Conservation (phyloP, 495 filamentous ascomycete species). For the Paragyromitra xinjiangensis region DNA sequence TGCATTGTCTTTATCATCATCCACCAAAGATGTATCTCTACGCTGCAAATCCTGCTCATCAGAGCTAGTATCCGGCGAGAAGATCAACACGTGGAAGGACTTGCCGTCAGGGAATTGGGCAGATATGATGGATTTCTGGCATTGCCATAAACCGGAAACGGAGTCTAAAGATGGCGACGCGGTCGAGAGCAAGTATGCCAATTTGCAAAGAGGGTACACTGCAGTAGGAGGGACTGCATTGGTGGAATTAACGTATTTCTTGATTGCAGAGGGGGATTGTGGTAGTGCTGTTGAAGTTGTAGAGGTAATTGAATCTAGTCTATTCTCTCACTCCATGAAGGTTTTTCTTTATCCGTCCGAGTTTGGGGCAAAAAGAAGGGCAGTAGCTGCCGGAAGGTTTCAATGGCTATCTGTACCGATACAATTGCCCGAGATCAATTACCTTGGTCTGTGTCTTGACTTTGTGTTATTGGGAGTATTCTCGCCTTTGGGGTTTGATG, state of each 20-base stretch:
- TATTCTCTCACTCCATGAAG: constrained; percentile 48
- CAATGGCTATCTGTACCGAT: constrained; percentile 80
- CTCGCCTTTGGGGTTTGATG: constrained; percentile 53
- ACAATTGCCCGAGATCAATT: constrained; percentile 85
- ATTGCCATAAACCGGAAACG: constrained; percentile 88
- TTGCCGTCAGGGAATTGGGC: constrained; percentile 97
- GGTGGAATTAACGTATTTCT: constrained; percentile 79
- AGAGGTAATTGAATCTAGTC: constrained; percentile 65
- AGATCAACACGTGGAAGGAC: constrained; percentile 81
- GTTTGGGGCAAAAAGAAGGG: constrained; percentile 86
- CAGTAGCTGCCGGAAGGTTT: constrained; percentile 65
- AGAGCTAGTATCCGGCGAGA: constrained; percentile 61
- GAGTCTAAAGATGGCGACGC: constrained; percentile 57
- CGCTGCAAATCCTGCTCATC: constrained; percentile 70
- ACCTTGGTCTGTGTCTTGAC: constrained; percentile 53
- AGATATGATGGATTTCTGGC: constrained; percentile 99
- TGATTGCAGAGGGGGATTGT: constrained; percentile 74
- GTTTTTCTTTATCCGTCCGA: constrained; percentile 29
- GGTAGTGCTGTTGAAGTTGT: constrained; percentile 60
- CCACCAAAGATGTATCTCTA: constrained; percentile 62
- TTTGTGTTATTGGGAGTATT: constrained; percentile 58
- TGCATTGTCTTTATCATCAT: constrained; percentile 60
- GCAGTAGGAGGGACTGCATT: constrained; percentile 73
- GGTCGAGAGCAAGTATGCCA: constrained; percentile 30
- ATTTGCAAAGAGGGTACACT: constrained; percentile 58